Percentiles rank a stretch among this genome's conserved stretches.
These are phyloP conservation scores for Moricandia arvensis DNA, from an alignment of 345 rosid genomes.

Conservation along the genomic window DNA sequence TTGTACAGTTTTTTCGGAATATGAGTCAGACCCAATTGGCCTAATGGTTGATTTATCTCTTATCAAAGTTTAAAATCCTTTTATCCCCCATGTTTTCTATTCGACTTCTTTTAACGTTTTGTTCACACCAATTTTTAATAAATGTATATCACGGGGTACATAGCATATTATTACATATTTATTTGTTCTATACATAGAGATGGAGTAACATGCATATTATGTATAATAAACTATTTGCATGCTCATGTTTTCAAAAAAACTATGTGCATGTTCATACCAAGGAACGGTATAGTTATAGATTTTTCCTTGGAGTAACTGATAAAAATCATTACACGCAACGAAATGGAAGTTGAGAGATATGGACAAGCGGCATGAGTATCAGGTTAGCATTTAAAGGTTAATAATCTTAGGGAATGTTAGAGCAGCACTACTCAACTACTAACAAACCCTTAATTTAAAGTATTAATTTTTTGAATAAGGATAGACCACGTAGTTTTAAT, in stretches of 20 bases:
- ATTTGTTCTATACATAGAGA: slow-evolving; percentile 17
- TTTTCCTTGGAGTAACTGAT: slow-evolving; percentile 12
- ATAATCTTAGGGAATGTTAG: too few relatives aligned
- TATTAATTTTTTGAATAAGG: too few relatives aligned
- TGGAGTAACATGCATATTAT: slow-evolving; percentile 9
- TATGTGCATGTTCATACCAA: too few relatives aligned
- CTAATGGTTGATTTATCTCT: slow-evolving; percentile 26
- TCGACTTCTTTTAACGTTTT: slow-evolving; percentile 18
- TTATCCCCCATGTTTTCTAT: slow-evolving; percentile 5
- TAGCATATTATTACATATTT: slow-evolving; percentile 5
- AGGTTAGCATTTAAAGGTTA: slow-evolving; percentile 6
- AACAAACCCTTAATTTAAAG: too few relatives aligned
- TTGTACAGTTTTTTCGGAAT: too few relatives aligned
- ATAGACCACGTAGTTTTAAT: too few relatives aligned
- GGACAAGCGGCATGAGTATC: slow-evolving; percentile 18
- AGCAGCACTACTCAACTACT: too few relatives aligned
- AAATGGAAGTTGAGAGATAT: slow-evolving; percentile 2
- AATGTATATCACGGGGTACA: not conserved
- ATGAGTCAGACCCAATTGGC: slow-evolving; percentile 16
- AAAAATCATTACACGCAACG: slow-evolving; percentile 10
- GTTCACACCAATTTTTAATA: slow-evolving; percentile 3
- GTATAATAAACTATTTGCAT: not conserved
- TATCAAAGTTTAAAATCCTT: not conserved
- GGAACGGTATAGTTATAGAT: not conserved
- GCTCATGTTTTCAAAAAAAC: too few relatives aligned